Evolutionary conservation across 2,329 filamentous ascomycete species (phyloP).

Genomic region (Chrysoporthe cubensis): DNA sequence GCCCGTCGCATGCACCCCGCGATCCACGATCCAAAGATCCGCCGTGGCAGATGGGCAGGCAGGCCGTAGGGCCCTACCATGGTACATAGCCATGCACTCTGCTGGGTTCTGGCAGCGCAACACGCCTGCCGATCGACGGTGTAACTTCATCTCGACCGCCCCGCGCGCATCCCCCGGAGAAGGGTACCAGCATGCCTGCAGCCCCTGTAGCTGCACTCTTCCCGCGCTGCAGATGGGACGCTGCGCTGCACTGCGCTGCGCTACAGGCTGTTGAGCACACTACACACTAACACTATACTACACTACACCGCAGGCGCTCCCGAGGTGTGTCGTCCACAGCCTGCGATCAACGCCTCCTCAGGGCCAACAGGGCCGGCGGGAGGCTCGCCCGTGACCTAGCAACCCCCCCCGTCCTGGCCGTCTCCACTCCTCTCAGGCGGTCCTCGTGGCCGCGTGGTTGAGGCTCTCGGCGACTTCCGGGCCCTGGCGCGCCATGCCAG

Average conservation of each 20-base stretch:
- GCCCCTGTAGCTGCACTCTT: conserved; percentile 4
- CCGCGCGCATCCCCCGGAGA: background rate
- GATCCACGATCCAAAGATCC: too few relatives aligned
- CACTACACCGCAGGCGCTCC: too few relatives aligned
- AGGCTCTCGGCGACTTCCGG: conserved; percentile 38
- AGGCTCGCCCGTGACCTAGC: too few relatives aligned
- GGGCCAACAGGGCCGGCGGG: too few relatives aligned
- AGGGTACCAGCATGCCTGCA: conserved; percentile 16
- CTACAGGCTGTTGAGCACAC: too few relatives aligned
- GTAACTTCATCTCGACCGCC: conserved; percentile 19
- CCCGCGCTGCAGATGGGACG: conserved; percentile 13
- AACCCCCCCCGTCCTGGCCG: background rate
- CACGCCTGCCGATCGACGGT: conserved; percentile 4
- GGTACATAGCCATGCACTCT: background rate
- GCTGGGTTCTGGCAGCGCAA: too few relatives aligned
- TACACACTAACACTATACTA: too few relatives aligned
- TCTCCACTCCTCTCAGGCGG: conserved; percentile 6
- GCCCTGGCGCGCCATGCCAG: conserved; percentile 4
- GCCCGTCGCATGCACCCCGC: too few relatives aligned
- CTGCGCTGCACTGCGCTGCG: too few relatives aligned
- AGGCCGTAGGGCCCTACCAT: background rate
- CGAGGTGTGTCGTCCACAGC: too few relatives aligned
- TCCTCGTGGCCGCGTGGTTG: background rate
- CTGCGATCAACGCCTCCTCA: too few relatives aligned
- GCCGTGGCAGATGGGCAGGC: too few relatives aligned